These are phyloP conservation scores for Ustilago tritici DNA, from an alignment of 1,284 basidiomycete species.

Conservation along the genomic window DNA sequence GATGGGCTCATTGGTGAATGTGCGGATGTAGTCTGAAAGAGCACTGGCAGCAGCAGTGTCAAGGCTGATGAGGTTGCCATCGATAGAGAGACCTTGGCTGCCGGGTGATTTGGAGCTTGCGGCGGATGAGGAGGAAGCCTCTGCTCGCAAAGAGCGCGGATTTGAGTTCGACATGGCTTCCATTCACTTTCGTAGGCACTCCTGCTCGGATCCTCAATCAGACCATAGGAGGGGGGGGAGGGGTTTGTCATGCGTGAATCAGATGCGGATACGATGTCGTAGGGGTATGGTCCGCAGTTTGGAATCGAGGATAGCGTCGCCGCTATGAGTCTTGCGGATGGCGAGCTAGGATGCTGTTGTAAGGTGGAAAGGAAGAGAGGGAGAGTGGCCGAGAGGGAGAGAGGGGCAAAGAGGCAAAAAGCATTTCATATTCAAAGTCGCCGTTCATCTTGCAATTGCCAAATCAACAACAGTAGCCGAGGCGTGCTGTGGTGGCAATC, in stretches of 20 bases:
- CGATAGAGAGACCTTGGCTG: constrained; percentile 33
- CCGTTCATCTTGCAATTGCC: background rate
- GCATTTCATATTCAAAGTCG: constrained; percentile 19
- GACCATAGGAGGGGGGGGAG: background rate
- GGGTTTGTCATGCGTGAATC: background rate
- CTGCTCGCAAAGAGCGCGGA: constrained; percentile 23
- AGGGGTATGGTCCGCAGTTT: too few relatives aligned
- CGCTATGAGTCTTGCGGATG: background rate
- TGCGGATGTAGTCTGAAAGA: constrained; percentile 40
- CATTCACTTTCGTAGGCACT: too few relatives aligned
- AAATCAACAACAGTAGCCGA: background rate
- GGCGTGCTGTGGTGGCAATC: too few relatives aligned
- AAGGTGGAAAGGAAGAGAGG: background rate
- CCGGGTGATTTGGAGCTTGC: constrained; percentile 21
- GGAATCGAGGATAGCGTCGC: too few relatives aligned
- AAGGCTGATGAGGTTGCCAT: constrained; percentile 38
- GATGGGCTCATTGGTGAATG: constrained; percentile 43
- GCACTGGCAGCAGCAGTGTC: constrained; percentile 42
- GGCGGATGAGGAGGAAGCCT: constrained; percentile 30
- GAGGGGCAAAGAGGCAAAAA: background rate
- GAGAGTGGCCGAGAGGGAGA: too few relatives aligned
- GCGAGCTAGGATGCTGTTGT: background rate
- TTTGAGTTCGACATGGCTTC: constrained; percentile 17
- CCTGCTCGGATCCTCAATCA: background rate
- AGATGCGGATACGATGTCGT: too few relatives aligned